These are phyloP conservation scores for Solanum pimpinellifolium DNA, from an alignment of 257 asterid genomes.

Conservation along the genomic window DNA sequence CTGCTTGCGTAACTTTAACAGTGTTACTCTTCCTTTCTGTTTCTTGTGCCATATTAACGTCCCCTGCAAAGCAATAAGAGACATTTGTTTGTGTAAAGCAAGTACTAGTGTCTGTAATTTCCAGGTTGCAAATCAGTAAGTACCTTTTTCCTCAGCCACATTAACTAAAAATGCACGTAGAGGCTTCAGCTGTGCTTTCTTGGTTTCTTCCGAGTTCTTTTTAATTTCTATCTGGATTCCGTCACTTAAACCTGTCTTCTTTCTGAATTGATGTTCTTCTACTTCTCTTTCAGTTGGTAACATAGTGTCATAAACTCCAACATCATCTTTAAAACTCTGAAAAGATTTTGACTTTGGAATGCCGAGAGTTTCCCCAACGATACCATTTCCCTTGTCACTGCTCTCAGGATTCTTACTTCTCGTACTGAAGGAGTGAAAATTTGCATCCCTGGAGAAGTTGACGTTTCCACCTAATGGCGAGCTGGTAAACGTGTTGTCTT, in stretches of 20 bases:
- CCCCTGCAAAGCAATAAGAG: conserved; percentile 18
- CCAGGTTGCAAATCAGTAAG: background rate
- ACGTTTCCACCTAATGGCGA: background rate
- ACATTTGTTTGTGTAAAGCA: background rate
- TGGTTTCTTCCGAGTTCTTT: conserved; percentile 8
- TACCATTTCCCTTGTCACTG: background rate
- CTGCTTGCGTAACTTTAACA: conserved; percentile 4
- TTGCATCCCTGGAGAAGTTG: background rate
- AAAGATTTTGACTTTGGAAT: conserved; percentile 12
- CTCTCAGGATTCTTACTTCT: conserved; percentile 5
- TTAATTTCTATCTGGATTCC: conserved; percentile 6
- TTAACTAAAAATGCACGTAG: conserved; percentile 15
- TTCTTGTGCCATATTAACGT: background rate
- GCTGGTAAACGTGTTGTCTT: conserved; percentile 1
- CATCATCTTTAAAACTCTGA: conserved; percentile 1
- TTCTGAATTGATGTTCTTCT: conserved; percentile 12
- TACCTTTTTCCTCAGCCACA: conserved; percentile 30
- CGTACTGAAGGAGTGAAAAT: background rate
- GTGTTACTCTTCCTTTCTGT: conserved; percentile 18
- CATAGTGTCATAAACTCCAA: background rate
- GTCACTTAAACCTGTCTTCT: conserved; percentile 2
- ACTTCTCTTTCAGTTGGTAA: background rate
- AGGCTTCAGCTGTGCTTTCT: conserved; percentile 10
- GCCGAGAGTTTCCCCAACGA: background rate
- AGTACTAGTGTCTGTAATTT: background rate